A percentile compares a stretch with the other conserved stretches of the same genome.
Conservation (phyloP, 257 asterid species). For the Capsicum pubescens region DNA sequence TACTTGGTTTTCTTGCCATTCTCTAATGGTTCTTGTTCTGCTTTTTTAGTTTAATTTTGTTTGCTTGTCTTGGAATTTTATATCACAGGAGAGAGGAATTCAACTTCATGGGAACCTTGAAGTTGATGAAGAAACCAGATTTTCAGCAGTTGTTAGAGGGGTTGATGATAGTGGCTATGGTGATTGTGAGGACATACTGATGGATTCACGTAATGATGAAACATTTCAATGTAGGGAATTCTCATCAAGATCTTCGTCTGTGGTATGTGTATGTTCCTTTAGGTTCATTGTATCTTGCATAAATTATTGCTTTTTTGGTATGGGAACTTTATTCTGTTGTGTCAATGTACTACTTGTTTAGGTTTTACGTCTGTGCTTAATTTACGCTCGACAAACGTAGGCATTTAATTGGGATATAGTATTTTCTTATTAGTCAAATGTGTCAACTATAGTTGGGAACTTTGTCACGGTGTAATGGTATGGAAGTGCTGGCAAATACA, state of each 20-base stretch:
- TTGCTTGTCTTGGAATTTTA: slow-evolving; percentile 31
- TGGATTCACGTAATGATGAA: slow-evolving; percentile 77
- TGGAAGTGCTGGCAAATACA: neutral
- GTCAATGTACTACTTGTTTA: neutral
- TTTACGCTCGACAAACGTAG: neutral
- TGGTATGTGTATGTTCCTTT: slow-evolving; percentile 45
- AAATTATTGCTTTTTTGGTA: neutral
- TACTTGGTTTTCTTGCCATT: neutral
- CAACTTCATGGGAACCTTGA: slow-evolving; percentile 67
- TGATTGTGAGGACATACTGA: slow-evolving; percentile 66
- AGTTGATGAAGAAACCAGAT: slow-evolving; percentile 90
- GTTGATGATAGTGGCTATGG: slow-evolving; percentile 84
- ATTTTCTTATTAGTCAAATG: neutral
- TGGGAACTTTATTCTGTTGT: neutral
- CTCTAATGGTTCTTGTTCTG: neutral
- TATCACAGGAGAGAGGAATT: slow-evolving; percentile 83
- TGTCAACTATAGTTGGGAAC: slow-evolving; percentile 17
- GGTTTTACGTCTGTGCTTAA: slow-evolving; percentile 5
- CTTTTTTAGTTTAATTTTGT: slow-evolving; percentile 7
- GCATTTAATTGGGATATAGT: neutral
- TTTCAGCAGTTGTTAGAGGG: slow-evolving; percentile 75
- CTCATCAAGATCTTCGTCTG: slow-evolving; percentile 52
- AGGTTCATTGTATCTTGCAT: neutral
- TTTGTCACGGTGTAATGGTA: neutral
- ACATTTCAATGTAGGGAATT: slow-evolving; percentile 69